A percentile compares a stretch with the other conserved stretches of the same genome.
These are phyloP conservation scores for Abrus pulchellus DNA, from an alignment of 306 rosid species.

Conservation along the genomic window DNA sequence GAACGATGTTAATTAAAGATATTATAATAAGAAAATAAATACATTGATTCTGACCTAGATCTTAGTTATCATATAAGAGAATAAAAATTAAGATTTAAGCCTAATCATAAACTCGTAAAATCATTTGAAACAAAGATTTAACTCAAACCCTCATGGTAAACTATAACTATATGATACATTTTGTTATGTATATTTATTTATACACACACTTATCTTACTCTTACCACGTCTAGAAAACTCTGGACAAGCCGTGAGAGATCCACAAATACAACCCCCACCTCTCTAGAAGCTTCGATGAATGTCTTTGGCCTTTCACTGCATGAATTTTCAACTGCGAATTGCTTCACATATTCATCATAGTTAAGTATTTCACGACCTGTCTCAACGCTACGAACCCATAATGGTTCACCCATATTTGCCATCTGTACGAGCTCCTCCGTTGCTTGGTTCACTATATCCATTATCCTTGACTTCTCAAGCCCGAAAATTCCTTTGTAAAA, in stretches of 20 bases:
- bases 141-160: background rate
- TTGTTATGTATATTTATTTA: background rate
- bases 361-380: slow-evolving; percentile 88
- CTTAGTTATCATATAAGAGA: background rate
- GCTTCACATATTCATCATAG: slow-evolving; percentile 86
- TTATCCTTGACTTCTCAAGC: slow-evolving; percentile 81
- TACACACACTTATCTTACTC: background rate
- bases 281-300: slow-evolving; percentile 93
- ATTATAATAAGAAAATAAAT: background rate
- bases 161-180: background rate
- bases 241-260: slow-evolving; percentile 83
- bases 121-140: slow-evolving; percentile 1
- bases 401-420: slow-evolving; percentile 80
- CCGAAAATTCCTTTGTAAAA: slow-evolving; percentile 91
- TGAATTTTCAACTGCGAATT: slow-evolving; percentile 58
- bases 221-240: slow-evolving; percentile 89
- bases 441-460: slow-evolving; percentile 79
- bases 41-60: slow-evolving; percentile 4
- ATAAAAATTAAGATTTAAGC: background rate
- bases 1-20: background rate
- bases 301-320: slow-evolving; percentile 57
- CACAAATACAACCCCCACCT: slow-evolving; percentile 74
- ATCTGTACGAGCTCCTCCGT: slow-evolving; percentile 83
- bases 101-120: background rate
- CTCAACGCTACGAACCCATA: slow-evolving; percentile 92